Base-by-base conservation (phyloP, 2,329 filamentous ascomycete species). In the Botrytis tulipae region DNA sequence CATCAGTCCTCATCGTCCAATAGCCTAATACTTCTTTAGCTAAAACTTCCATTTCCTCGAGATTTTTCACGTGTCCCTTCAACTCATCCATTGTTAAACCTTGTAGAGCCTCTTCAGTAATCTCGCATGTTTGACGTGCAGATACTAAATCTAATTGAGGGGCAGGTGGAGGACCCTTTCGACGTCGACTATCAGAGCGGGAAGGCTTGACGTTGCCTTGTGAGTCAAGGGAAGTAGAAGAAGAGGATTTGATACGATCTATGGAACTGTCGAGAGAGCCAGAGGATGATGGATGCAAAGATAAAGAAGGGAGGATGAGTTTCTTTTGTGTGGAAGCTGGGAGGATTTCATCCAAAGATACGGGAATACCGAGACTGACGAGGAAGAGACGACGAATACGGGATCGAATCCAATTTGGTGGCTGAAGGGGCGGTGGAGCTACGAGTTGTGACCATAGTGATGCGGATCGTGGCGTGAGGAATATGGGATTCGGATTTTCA, bases 311-410 rank as follows among this genome's bases (percentile, higher is more conserved):
- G 1, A 99, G 87, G 7, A 99, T 88, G 29, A 99, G 90, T 82
- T 98, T 98, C 87, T 98, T 98, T 82, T 99, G 96, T 83, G 98
- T 98, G 20, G 93, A 97, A 0, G 95, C 95, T 0, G 96, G 96
- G 12, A 99, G 88, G 72, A 99, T 98, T 84, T 99, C 96, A 82
- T 99, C 96, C 0, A 99, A 87, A 79, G 99, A 96, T 62, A 99
- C 94, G 1, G 96, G 96, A 0, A 99, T 96, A 29, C 96, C 96
- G 0, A 99, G 89, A 1, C 95, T 98, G 71, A 99, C 95, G 60
- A 99, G 90, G 82, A 99, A 99, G 40, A 99, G 89, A 42, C 96
- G 93, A 71, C 96, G 91, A 78, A 97, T 99, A 70, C 95, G 93
- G 70, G 94, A 97, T 76, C 96, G 93, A 74, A 98, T 97, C 96